Conservation (phyloP, 2,329 filamentous ascomycete species). For the Colletotrichum camelliae region DNA sequence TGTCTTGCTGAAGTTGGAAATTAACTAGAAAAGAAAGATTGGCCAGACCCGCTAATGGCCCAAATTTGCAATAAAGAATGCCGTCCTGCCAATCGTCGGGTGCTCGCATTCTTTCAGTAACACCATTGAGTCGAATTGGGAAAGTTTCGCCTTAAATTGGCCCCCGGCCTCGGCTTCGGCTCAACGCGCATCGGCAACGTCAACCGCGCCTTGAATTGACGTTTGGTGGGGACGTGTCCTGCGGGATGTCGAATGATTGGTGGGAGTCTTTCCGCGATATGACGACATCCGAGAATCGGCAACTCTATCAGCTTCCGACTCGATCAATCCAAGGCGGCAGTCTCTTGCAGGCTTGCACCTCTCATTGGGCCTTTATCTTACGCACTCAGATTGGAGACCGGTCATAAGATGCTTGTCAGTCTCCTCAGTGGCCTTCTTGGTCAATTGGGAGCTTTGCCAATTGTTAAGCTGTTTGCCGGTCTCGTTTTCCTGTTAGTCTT, state of each 20-base stretch:
- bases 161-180: not conserved
- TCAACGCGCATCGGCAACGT: not conserved
- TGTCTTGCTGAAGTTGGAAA: not conserved
- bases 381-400: not conserved
- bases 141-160: not conserved
- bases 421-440: rapidly evolving
- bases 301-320: not conserved
- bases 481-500: not conserved
- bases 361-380: not conserved
- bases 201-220: not conserved
- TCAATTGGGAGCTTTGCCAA: rapidly evolving
- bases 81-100: not conserved
- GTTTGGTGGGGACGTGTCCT: not conserved
- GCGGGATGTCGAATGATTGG: not conserved
- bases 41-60: not conserved
- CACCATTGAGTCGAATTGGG: not conserved
- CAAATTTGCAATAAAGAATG: not conserved
- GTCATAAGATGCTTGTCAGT: not conserved
- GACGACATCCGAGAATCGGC: not conserved
- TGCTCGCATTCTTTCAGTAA: not conserved
- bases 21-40: not conserved
- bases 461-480: not conserved
- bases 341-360: not conserved
- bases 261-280: not conserved
- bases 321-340: too few species aligned